A percentile compares a stretch with the other conserved stretches of the same genome.
These are phyloP conservation scores for Bimuria novae-zelandiae DNA, from an alignment of 2,329 filamentous ascomycete genomes.

Conservation along the genomic window DNA sequence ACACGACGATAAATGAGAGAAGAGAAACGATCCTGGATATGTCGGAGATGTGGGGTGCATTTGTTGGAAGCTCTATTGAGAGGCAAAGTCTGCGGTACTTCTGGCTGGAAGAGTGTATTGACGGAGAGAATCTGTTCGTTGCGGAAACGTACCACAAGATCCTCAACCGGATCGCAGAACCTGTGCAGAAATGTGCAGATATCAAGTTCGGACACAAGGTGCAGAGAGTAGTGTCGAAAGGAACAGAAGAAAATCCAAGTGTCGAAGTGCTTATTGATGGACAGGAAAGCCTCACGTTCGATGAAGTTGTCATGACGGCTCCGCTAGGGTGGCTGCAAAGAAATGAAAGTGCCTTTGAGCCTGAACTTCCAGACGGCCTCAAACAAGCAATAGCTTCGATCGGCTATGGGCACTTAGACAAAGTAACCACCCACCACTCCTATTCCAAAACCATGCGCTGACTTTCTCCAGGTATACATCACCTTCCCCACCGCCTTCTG, in stretches of 20 bases:
- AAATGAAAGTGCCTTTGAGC: constrained; percentile 58
- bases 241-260: constrained; percentile 20
- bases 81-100: constrained; percentile 75
- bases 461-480: constrained; percentile 46
- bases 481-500: constrained; percentile 80
- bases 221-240: constrained; percentile 44
- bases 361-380: constrained; percentile 62
- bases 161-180: constrained; percentile 62
- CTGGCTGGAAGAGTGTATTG: constrained; percentile 78
- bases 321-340: constrained; percentile 63
- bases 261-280: constrained; percentile 52
- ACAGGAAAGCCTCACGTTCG: constrained; percentile 59
- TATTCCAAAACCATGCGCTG: no score
- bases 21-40: constrained; percentile 57
- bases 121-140: constrained; percentile 69
- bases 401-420: constrained; percentile 73
- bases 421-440: no score
- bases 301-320: constrained; percentile 70
- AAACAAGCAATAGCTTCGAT: constrained; percentile 65
- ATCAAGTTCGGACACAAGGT: constrained; percentile 58
- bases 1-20: constrained; percentile 49
- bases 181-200: constrained; percentile 60
- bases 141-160: constrained; percentile 64
- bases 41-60: constrained; percentile 71
- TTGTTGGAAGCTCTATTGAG: constrained; percentile 67